Evolutionary conservation across 768 basidiomycete species (phyloP), one percentile per base, ranked within the genome.

Genomic region (Boletus eberwhitei): DNA sequence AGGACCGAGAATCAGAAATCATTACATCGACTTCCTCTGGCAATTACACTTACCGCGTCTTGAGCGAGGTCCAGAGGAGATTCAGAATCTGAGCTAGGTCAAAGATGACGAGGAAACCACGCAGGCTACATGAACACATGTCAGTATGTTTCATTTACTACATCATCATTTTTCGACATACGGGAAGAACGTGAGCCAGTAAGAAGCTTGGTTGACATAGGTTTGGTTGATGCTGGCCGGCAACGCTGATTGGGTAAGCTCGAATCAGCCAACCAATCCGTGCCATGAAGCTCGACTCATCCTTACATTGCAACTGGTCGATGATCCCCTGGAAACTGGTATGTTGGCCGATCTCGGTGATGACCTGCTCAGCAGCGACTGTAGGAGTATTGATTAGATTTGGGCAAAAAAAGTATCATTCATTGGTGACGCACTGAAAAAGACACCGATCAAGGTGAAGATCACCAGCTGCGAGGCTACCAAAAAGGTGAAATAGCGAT

Each of bases 61-160:
- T 88, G 77, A 95, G 77, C n/a, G 84, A 88, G 39, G 89, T 77
- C 82, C 85, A 89, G 35, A 94, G 62, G 24, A 99, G 78, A 66
- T 97, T 97, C 73, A 98, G 71, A 48, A 98, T 84, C 72, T 99
- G 97, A 7, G 97, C 96, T 34, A 99, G 77, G 69, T 99, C 97
- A 66, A 98, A 98, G 52, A 98, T 77, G 11, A 85, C 88, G 39
- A 98, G 81, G 81, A 98, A 97, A 24, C 95, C 97, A 67, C 96
- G 91, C 36, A 98, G 78, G 8, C 90, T 92, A 60, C 21, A 62
- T 13, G 35, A 35, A 41, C 32, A 21, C 7, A 24, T 34, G 35
- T 66, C 32, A 62, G 54, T 16, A 48, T 34, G 38, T 13, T 38
- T 43, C 32, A n/a, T n/a, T n/a, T n/a, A 0, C 43, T 29, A 40